A percentile compares a stretch with the other conserved stretches of the same genome.
Evolutionary conservation across 768 basidiomycete species (phyloP).

Genomic region (Leccinum arenicola): DNA sequence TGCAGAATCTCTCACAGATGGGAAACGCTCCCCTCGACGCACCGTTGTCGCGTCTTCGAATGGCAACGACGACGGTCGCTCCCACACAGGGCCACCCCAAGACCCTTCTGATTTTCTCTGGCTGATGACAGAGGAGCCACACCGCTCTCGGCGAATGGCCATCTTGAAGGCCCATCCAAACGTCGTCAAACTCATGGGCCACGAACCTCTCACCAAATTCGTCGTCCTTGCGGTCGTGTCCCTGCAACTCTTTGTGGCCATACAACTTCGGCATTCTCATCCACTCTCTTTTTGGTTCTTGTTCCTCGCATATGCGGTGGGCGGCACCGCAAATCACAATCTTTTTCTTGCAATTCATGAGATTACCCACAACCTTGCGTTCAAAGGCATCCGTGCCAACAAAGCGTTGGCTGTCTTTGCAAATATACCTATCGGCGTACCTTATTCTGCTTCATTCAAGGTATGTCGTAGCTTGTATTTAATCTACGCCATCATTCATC

Average conservation of each 20-base stretch:
- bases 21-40: constrained; percentile 51
- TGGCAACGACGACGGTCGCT: constrained; percentile 37
- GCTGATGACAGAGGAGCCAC: constrained; percentile 98
- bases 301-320: constrained; percentile 76
- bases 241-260: constrained; percentile 67
- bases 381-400: constrained; percentile 77
- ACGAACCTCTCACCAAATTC: constrained; percentile 89
- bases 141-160: constrained; percentile 78
- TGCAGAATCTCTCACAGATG: constrained; percentile 68
- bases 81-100: constrained; percentile 55
- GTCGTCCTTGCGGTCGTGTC: constrained; percentile 80
- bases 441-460: constrained; percentile 96
- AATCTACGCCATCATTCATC: constrained; percentile 2
- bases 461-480: constrained; percentile 34
- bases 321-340: constrained; percentile 97
- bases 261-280: constrained; percentile 62
- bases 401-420: constrained; percentile 87
- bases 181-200: constrained; percentile 95
- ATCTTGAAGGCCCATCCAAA: constrained; percentile 96
- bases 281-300: constrained; percentile 74
- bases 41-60: constrained; percentile 45
- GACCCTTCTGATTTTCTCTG: constrained; percentile 90
- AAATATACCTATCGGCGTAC: constrained; percentile 91
- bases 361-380: constrained; percentile 97
- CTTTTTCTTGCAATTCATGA: constrained; percentile 98